Evolutionary conservation across 2,329 filamentous ascomycete species (phyloP).

Genomic region (Colletotrichum cuscutae): DNA sequence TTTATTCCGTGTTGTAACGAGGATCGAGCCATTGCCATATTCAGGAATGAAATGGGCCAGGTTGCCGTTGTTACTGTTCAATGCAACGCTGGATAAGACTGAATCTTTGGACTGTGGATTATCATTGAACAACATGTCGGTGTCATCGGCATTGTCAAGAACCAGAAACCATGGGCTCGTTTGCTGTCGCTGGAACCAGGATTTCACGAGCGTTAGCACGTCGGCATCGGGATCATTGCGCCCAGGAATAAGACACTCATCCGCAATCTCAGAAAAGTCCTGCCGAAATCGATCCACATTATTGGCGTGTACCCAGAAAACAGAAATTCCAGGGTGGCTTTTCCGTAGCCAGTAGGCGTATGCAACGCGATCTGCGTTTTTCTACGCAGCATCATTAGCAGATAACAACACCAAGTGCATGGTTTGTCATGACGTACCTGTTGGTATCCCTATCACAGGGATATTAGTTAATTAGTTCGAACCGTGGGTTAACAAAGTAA

Average conservation of each 20-base stretch:
- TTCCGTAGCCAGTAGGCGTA: constrained; percentile 41
- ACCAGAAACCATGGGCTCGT: constrained; percentile 37
- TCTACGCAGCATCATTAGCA: too few relatives aligned
- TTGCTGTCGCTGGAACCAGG: too few relatives aligned
- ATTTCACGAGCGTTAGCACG: constrained; percentile 39
- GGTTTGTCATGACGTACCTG: too few relatives aligned
- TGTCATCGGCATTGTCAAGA: constrained; percentile 26
- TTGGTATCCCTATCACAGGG: too few relatives aligned
- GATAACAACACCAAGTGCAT: too few relatives aligned
- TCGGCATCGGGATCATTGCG: too few relatives aligned
- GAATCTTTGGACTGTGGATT: too few relatives aligned
- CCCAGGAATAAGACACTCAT: too few relatives aligned
- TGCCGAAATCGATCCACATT: constrained; percentile 43
- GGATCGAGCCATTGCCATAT: constrained; percentile 41
- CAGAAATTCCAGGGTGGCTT: constrained; percentile 37
- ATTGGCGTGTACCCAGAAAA: constrained; percentile 49
- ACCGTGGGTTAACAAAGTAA: too few relatives aligned
- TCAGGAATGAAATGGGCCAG: constrained; percentile 42
- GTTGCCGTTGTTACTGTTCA: too few relatives aligned
- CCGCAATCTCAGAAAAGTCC: constrained; percentile 41
- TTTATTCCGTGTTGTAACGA: constrained; percentile 49
- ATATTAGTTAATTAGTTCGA: too few relatives aligned
- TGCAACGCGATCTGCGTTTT: constrained; percentile 46
- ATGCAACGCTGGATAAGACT: too few relatives aligned
- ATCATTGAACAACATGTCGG: background rate